Evolutionary conservation across 306 rosid genomes (phyloP), one percentile per base, ranked within the genome.

Genomic region (Luffa acutangula): DNA sequence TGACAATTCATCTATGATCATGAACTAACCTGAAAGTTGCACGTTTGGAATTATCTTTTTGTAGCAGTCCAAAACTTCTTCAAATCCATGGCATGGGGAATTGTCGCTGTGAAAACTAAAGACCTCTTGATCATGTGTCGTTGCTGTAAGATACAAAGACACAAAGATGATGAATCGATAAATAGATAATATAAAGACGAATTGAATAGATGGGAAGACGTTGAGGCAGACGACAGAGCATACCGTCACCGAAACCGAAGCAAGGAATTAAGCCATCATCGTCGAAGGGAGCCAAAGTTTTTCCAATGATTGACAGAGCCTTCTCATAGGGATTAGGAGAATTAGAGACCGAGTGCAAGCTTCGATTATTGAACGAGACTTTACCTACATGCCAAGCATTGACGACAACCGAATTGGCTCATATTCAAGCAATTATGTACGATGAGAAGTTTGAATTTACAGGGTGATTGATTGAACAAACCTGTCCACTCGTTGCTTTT

Each of bases 401-500:
- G 62, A 74, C 77, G 39, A 43, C 4, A n/a, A 5, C 37, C 9
- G 37, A 20, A 70, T n/a, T 45, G 18, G 75, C 37, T 5, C 17
- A 21, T 9, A 9, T 43, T 62, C 11, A 39, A 25, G 9, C 39
- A 20, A 58, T 25, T n/a, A 11, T 0, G 36, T 20, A 25, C 25
- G n/a, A 65, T 10, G 33, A 20, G 60, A 53, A 52, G 10, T 3
- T 57, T 37, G 34, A 25, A 14, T 74, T 70, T 42, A 69, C 52
- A 17, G 36, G 43, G 54, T 0, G 54, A 69, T 43, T 41, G 74
- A 67, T 56, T 43, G 31, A 9, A 89, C 85, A 45, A 63, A 92
- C 97, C 98, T 82, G 97, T 88, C 97, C 97, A 92, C 78, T 94
- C 98, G 83, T 94, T 94, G 88, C 98, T 92, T 83, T 92, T 94